Conservation (phyloP, 1,284 basidiomycete genomes). For the Pisolithus thermaeus region DNA sequence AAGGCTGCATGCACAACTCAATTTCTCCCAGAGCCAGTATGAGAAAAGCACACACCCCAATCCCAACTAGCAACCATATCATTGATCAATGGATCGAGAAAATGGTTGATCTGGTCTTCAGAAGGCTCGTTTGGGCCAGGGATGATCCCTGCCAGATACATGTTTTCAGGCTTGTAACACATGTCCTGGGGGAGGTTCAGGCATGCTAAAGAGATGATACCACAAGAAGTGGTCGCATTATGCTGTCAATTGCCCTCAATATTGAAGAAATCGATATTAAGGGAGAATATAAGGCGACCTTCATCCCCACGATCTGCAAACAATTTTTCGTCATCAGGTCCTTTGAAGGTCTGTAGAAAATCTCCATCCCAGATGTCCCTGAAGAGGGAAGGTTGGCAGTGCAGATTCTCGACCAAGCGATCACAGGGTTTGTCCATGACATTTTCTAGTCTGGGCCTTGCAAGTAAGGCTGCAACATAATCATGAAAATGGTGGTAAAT, state of each 20-base stretch:
- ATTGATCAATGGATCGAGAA: constrained; percentile 21
- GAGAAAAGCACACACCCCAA: constrained; percentile 20
- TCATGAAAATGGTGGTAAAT: constrained; percentile 12
- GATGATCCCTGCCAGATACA: constrained; percentile 27
- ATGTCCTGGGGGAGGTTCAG: constrained; percentile 25
- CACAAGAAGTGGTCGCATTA: constrained; percentile 1
- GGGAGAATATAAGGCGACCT: not conserved
- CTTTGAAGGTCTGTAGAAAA: constrained; percentile 1
- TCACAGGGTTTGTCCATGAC: constrained; percentile 15
- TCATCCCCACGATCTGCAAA: constrained; percentile 2
- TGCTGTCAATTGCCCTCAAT: not conserved
- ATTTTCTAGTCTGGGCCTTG: constrained; percentile 9
- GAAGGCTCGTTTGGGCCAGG: constrained; percentile 20
- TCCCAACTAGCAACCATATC: constrained; percentile 23
- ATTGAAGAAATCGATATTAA: constrained; percentile 11
- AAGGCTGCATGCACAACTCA: constrained; percentile 13
- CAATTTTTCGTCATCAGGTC: not conserved
- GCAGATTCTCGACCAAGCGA: not conserved
- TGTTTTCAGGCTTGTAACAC: constrained; percentile 24
- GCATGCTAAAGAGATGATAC: constrained; percentile 6
- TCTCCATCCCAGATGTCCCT: constrained; percentile 6
- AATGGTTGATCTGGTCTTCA: constrained; percentile 22
- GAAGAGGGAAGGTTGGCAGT: not conserved
- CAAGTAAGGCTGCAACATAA: constrained; percentile 12
- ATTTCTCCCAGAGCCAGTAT: constrained; percentile 13